Base-by-base conservation (phyloP, 495 filamentous ascomycete genomes). In the Apiosordaria backusii region DNA sequence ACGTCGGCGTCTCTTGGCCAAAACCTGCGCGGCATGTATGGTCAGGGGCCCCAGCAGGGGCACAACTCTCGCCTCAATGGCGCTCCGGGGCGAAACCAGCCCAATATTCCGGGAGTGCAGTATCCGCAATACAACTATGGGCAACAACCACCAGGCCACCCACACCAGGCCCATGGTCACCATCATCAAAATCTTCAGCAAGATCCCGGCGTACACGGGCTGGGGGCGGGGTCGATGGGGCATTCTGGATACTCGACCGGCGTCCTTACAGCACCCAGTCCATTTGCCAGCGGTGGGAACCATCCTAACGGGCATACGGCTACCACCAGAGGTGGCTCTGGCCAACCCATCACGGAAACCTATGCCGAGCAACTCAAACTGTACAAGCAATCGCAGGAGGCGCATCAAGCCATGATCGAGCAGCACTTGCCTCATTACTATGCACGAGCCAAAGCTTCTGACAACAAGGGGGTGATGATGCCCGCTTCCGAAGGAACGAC, bases 361-460 rank as follows among this genome's bases (percentile, higher is more conserved):
- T 97, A 93, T 93, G 87, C 88, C 64, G 88, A 92, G 71, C 95
- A 99, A 74, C 78, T 97, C 58, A 89, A 89, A 64, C 79, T 95
- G 60, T 87, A 86, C 63, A 88, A 89, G 35, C 88, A 92, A 64
- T 86, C 91, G 4, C 72, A 88, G 84, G 72, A 84, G 80, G 79
- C 76, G 77, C 91, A 77, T 86, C 88, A 78, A 81, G 89, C 78
- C 79, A 96, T 88, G 79, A 83, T 83, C 4, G 83, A 85, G 18
- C 79, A 83, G 60, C 77, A 82, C 59, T 78, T 80, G 50, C 82
- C 83, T 1, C 79, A 85, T 63, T 84, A 84, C 70, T 86, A 81
- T 69, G 85, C 85, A 9, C 71, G 85, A 52, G 70, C 79, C 1
- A 83, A 83, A 67, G 85, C 83, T 0, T 70, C 74, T 13, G 84